phyloP scores from a whole-genome alignment of 306 rosid genomes.

The Bauhinia variegata region DNA sequence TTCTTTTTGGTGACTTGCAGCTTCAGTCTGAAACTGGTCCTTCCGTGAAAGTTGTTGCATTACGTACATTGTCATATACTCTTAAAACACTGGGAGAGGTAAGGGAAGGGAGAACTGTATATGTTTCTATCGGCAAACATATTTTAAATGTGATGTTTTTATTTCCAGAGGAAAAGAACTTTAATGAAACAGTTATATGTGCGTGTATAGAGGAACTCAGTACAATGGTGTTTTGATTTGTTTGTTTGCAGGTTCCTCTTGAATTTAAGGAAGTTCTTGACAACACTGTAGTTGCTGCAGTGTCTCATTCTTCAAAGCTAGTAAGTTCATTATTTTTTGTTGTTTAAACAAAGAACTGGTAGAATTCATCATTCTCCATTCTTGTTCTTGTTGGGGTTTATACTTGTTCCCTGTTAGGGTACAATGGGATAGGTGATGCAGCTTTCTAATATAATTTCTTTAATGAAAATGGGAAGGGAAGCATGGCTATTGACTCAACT shows the following conservation, averaged over 20 bases:
- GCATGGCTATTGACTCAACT: background rate
- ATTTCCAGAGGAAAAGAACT: background rate
- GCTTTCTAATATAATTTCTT: constrained; percentile 27
- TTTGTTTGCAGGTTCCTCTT: constrained; percentile 73
- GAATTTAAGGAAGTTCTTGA: constrained; percentile 95
- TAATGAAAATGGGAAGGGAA: constrained; percentile 9
- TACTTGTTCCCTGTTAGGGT: constrained; percentile 13
- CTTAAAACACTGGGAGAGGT: constrained; percentile 93
- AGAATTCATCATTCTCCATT: background rate
- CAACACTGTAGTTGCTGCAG: constrained; percentile 80
- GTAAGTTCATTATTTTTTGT: constrained; percentile 54
- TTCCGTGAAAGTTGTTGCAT: constrained; percentile 81
- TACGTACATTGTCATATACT: constrained; percentile 79
- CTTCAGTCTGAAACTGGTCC: constrained; percentile 80
- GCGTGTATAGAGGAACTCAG: no score
- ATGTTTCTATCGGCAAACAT: constrained; percentile 16
- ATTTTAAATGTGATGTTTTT: constrained; percentile 2
- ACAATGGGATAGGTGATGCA: constrained; percentile 21
- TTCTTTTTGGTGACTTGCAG: constrained; percentile 48
- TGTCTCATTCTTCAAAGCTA: constrained; percentile 84
- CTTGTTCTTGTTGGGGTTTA: constrained; percentile 24
- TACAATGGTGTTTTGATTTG: constrained; percentile 32
- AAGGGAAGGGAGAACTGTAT: constrained; percentile 36
- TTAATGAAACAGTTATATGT: no score
- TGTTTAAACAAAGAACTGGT: constrained; percentile 1